Evolutionary conservation across 2,329 filamentous ascomycete genomes (phyloP).

Genomic region (Colletotrichum zoysiae): DNA sequence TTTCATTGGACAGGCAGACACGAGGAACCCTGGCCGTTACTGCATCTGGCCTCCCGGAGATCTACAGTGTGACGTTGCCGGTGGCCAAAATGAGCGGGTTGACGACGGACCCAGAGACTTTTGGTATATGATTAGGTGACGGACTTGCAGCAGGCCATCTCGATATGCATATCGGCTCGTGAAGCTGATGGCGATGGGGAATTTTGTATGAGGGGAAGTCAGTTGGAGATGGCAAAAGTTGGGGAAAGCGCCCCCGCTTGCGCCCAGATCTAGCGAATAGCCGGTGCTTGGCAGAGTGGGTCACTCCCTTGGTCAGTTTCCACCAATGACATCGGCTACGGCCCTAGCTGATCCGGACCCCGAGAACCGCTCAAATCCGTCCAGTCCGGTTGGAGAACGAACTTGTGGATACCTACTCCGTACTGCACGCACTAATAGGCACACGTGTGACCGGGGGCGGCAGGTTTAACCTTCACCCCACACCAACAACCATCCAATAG

Average conservation of each 20-base stretch:
- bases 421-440: constrained; percentile 1
- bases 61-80: constrained; percentile 21
- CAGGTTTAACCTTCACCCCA: constrained; percentile 11
- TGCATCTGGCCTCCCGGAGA: constrained; percentile 24
- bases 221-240: constrained; percentile 31
- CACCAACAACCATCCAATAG: constrained; percentile 8
- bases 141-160: constrained; percentile 12
- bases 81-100: constrained; percentile 18
- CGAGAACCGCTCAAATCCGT: constrained; percentile 40
- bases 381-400: constrained; percentile 15
- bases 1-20: constrained; percentile 36
- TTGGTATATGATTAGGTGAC: constrained; percentile 9
- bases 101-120: constrained; percentile 22
- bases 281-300: constrained; percentile 33
- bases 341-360: constrained; percentile 37
- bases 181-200: constrained; percentile 31
- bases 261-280: constrained; percentile 18
- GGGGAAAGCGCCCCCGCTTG: constrained; percentile 22
- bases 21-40: constrained; percentile 35
- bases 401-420: background rate
- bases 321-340: constrained; percentile 27
- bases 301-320: constrained; percentile 13
- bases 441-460: constrained; percentile 7
- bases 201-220: constrained; percentile 30
- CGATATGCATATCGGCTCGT: constrained; percentile 16